phyloP scores from a whole-genome alignment of 1,284 basidiomycete genomes.

The Laetiporus sulphureus region DNA sequence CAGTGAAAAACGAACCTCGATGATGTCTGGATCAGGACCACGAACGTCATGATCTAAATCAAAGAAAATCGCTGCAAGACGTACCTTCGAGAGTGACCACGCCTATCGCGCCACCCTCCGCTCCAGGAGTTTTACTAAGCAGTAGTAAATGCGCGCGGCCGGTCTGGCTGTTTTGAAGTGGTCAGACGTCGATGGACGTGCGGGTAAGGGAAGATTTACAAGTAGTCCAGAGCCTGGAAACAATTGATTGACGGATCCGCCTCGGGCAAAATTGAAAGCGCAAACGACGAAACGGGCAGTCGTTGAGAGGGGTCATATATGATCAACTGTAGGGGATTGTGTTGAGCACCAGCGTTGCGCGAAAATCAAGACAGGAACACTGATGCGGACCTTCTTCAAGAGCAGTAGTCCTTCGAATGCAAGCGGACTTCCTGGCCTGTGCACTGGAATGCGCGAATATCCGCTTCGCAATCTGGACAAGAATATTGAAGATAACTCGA shows the following conservation, averaged over 20 bases:
- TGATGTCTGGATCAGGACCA: conserved; percentile 54
- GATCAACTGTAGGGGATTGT: conserved; percentile 54
- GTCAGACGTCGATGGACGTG: neutral
- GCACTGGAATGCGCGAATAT: conserved; percentile 92
- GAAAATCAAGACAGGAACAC: too few species aligned
- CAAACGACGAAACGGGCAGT: conserved; percentile 69
- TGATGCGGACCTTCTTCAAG: conserved; percentile 58
- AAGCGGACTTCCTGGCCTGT: conserved; percentile 67
- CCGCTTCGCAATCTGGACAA: conserved; percentile 60
- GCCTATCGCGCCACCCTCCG: conserved; percentile 75
- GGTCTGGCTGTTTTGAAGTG: conserved; percentile 74
- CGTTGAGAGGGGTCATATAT: conserved; percentile 84
- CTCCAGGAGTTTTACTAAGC: conserved; percentile 79
- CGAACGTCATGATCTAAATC: too few species aligned
- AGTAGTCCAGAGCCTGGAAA: conserved; percentile 81
- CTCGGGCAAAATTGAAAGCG: conserved; percentile 85
- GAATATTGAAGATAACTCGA: too few species aligned
- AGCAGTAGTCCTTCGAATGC: conserved; percentile 87
- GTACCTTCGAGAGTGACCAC: conserved; percentile 76
- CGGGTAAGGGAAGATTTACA: conserved; percentile 39
- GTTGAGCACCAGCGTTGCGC: neutral
- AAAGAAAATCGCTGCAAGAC: conserved; percentile 6
- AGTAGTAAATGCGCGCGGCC: conserved; percentile 91
- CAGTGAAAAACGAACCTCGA: conserved; percentile 39
- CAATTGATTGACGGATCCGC: conserved; percentile 82